Base-by-base conservation (phyloP, 1,139 yeast genomes). In the Pichia norvegensis region DNA sequence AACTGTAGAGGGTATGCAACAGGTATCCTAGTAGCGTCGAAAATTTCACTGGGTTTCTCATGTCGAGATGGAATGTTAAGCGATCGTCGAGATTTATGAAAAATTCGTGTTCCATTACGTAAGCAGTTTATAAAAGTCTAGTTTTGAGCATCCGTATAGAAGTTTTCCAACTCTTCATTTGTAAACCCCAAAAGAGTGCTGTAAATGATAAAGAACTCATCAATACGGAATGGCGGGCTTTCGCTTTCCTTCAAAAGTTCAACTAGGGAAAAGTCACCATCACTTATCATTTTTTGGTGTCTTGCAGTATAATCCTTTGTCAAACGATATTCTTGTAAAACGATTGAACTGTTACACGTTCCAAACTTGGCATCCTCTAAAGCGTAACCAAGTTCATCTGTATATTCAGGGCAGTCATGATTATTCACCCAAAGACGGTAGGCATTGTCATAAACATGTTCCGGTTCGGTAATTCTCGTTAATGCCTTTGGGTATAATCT, bases 401-500 rank as follows among this genome's bases (percentile, higher is more conserved):
- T 45, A 4, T 41, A 40, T 2, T 53, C 54, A 6, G 53, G 50
- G 46, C 65, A 61, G 4, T 51, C 57, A 10, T 38, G 4, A 11
- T 50, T 47, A 22, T 45, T 43, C 8, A 56, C 49, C 65, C 65
- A 61, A 7, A 60, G 48, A 16, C 57, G 47, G 6, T 52, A 42
- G 11, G 44, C 44, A 11, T 47, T 33, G 33, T 57, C 55, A 43
- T 46, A 58, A n/a, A 49, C 45, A 45, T 55, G 59, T 17, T 47
- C 50, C 1, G 51, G 53, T 42, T 54, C 56, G 4, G 48, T 51
- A 10, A 36, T 44, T 42, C 57, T 48, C n/a, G 54, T 49, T 27
- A 59, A 43, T 9, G 62, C 62, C 20, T 54, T 53, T 4, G 66
- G 63, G 49, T 74, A 74, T 50, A 73, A 82, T 49, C 79, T 56